Evolutionary conservation across 2,329 filamentous ascomycete species (phyloP).

Genomic region (Trichophyton mentagrophytes): DNA sequence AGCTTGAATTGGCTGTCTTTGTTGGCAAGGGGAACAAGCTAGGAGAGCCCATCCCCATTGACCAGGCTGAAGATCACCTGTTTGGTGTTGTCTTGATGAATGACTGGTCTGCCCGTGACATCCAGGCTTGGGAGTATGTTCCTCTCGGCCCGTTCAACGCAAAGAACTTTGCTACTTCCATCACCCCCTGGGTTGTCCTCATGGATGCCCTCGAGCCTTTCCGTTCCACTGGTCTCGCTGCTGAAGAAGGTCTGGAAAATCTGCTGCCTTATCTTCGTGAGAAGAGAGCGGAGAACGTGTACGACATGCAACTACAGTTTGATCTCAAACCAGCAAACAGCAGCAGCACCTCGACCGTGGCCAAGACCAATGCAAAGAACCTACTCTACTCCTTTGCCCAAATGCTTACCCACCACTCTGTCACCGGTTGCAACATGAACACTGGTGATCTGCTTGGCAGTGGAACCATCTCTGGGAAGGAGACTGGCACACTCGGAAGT

Average conservation of each 20-base stretch:
- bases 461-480: constrained; percentile 61
- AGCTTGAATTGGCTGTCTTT: constrained; percentile 68
- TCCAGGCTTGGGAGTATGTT: constrained; percentile 75
- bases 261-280: constrained; percentile 54
- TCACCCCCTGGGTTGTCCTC: constrained; percentile 68
- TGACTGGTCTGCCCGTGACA: constrained; percentile 74
- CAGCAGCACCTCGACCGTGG: constrained; percentile 43
- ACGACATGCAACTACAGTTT: constrained; percentile 57
- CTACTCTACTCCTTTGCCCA: constrained; percentile 73
- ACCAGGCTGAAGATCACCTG: constrained; percentile 54
- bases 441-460: constrained; percentile 64
- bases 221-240: constrained; percentile 37
- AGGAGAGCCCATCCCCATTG: constrained; percentile 50
- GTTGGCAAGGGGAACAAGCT: constrained; percentile 52
- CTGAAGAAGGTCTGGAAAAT: constrained; percentile 36
- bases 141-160: constrained; percentile 70
- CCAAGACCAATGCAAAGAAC: constrained; percentile 49
- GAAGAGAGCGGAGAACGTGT: constrained; percentile 45
- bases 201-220: constrained; percentile 64
- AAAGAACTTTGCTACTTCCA: constrained; percentile 70
- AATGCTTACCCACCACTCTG: constrained; percentile 67
- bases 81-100: constrained; percentile 77
- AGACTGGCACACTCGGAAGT: constrained; percentile 49
- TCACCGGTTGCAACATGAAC: constrained; percentile 62
- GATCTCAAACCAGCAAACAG: constrained; percentile 39